Conservation (phyloP, 2,329 filamentous ascomycete species). For the Gyromitra esculenta region DNA sequence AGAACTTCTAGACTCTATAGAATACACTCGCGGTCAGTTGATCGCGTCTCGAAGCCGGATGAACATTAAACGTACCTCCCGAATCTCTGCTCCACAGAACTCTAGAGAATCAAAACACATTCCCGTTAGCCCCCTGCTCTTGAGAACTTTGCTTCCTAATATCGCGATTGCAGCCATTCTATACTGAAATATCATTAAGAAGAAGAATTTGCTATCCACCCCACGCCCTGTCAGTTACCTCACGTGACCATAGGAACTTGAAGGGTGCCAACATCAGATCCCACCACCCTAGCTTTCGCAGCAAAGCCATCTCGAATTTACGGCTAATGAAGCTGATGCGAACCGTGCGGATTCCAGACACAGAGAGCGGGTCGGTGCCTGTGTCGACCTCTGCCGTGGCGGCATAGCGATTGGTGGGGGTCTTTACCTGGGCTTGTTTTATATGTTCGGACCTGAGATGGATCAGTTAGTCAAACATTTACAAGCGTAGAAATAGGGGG, state of each 20-base stretch:
- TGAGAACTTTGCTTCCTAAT: slow-evolving; percentile 75
- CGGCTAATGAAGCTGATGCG: slow-evolving; percentile 51
- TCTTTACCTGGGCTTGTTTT: slow-evolving; percentile 72
- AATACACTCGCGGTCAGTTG: background rate
- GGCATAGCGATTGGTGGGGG: slow-evolving; percentile 60
- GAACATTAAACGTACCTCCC: slow-evolving; percentile 59
- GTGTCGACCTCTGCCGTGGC: slow-evolving; percentile 10
- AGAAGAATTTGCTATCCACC: slow-evolving; percentile 67
- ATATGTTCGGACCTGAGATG: slow-evolving; percentile 74
- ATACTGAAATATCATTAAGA: slow-evolving; percentile 73
- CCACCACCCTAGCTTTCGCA: slow-evolving; percentile 74
- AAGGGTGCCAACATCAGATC: slow-evolving; percentile 67
- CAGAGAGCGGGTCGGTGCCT: slow-evolving; percentile 19
- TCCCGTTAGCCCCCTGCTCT: slow-evolving; percentile 75
- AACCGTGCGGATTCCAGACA: slow-evolving; percentile 57
- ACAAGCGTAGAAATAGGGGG: slow-evolving; percentile 27
- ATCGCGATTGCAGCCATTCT: slow-evolving; percentile 75
- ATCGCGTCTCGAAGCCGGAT: background rate
- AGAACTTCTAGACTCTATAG: slow-evolving; percentile 65
- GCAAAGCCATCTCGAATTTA: slow-evolving; percentile 63
- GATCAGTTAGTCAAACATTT: background rate
- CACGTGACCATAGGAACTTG: slow-evolving; percentile 23
- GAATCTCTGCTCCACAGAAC: slow-evolving; percentile 72
- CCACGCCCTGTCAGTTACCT: slow-evolving; percentile 28
- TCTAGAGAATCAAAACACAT: slow-evolving; percentile 76